phyloP scores from a whole-genome alignment of 1,284 basidiomycete species.

The Apiotrichum porosum region DNA sequence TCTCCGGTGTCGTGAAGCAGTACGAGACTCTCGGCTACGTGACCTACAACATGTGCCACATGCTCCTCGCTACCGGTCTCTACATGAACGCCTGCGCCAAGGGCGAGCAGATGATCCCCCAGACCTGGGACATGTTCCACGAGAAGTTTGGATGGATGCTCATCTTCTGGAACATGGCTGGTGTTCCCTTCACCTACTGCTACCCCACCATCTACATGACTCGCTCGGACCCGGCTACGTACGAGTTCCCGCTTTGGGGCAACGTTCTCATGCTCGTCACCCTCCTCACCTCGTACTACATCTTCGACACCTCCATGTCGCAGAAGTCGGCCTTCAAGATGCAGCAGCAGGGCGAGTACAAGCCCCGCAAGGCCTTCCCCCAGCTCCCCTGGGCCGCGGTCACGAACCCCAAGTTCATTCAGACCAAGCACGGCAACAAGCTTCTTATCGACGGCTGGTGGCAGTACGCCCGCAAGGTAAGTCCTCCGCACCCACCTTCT shows the following conservation, averaged over 20 bases:
- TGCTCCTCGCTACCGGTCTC: constrained; percentile 90
- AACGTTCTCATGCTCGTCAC: constrained; percentile 50
- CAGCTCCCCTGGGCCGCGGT: constrained; percentile 83
- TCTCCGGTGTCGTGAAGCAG: constrained; percentile 92
- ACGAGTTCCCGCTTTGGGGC: constrained; percentile 69
- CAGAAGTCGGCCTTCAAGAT: constrained; percentile 98
- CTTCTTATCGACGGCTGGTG: constrained; percentile 55
- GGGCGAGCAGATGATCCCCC: constrained; percentile 95
- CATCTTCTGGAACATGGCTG: constrained; percentile 98
- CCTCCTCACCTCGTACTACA: constrained; percentile 78
- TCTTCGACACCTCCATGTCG: constrained; percentile 88
- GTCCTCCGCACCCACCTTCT: too few relatives aligned
- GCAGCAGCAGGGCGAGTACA: constrained; percentile 84
- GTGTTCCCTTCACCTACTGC: constrained; percentile 73
- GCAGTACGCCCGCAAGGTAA: constrained; percentile 74
- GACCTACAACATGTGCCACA: constrained; percentile 96
- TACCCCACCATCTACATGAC: constrained; percentile 99
- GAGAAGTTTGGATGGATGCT: constrained; percentile 95
- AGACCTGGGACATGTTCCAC: constrained; percentile 99
- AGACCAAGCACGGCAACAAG: constrained; percentile 80
- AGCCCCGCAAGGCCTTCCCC: constrained; percentile 87
- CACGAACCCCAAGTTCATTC: constrained; percentile 82
- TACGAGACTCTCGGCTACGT: constrained; percentile 89
- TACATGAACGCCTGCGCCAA: constrained; percentile 96
- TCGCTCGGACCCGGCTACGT: constrained; percentile 80